Evolutionary conservation across 805 yeast species (phyloP).

Genomic region (Kodamaea nitidulidarum): DNA sequence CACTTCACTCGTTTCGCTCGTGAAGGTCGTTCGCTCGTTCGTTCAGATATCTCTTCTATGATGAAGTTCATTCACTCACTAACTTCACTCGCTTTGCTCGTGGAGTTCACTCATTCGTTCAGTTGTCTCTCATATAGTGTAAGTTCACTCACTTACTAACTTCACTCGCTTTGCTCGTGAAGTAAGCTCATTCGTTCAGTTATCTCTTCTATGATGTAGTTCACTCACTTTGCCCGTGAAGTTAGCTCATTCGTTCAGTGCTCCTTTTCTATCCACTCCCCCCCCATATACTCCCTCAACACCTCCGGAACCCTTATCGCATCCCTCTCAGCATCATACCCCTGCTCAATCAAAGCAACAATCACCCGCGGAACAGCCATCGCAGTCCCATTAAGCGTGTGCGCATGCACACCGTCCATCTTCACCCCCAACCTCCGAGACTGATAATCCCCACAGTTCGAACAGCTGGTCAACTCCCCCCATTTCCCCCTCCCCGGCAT

Average conservation of each 20-base stretch:
- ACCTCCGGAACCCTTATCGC: conserved; percentile 63
- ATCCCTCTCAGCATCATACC: conserved; percentile 56
- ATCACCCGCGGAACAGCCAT: conserved; percentile 92
- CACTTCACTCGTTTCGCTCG: too few species aligned
- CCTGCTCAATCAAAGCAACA: conserved; percentile 84
- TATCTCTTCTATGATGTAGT: too few species aligned
- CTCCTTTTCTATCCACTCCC: conserved; percentile 22
- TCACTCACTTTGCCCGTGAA: too few species aligned
- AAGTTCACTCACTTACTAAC: too few species aligned
- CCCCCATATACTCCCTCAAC: conserved; percentile 67
- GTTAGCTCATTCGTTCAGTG: background rate
- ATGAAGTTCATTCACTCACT: too few species aligned
- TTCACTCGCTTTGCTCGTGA: too few species aligned
- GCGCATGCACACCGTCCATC: conserved; percentile 48
- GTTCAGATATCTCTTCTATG: too few species aligned
- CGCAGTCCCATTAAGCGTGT: conserved; percentile 93
- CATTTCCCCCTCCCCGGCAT: conserved; percentile 94
- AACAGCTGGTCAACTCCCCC: conserved; percentile 91
- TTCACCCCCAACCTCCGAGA: conserved; percentile 75
- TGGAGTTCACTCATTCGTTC: too few species aligned
- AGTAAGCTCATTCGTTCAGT: too few species aligned
- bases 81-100: too few species aligned
- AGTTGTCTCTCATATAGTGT: too few species aligned
- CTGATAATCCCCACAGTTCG: conserved; percentile 91
- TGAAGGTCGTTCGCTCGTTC: too few species aligned